A percentile compares a stretch with the other conserved stretches of the same genome.
These are phyloP conservation scores for Colletotrichum sp. DNA, from an alignment of 2,329 filamentous ascomycete genomes.

Conservation along the genomic window DNA sequence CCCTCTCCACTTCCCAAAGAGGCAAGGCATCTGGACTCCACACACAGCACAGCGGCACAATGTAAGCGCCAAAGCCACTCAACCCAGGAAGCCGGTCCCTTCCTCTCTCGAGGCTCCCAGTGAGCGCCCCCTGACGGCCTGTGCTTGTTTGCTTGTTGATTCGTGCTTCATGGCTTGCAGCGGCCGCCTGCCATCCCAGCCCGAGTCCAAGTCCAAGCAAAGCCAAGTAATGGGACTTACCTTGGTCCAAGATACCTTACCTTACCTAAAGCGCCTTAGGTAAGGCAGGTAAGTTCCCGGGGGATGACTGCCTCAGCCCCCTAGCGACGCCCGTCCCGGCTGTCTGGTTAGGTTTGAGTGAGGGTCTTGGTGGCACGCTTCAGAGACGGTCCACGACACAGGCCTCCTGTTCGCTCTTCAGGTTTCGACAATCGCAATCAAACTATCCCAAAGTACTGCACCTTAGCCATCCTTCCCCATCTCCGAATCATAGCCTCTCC, in stretches of 20 bases:
- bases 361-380: neutral
- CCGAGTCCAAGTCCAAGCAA: neutral
- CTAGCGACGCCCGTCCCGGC: neutral
- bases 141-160: neutral
- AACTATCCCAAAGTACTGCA: neutral
- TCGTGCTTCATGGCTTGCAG: neutral
- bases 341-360: constrained; percentile 1
- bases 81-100: constrained; percentile 2
- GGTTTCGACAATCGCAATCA: neutral
- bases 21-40: neutral
- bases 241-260: neutral
- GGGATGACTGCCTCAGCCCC: neutral
- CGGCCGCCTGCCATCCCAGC: constrained; percentile 9
- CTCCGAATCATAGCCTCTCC: neutral
- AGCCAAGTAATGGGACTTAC: neutral
- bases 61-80: constrained; percentile 10
- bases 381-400: neutral
- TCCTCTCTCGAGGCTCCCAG: neutral
- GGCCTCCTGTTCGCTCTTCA: neutral
- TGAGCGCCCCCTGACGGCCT: neutral
- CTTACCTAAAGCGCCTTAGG: neutral
- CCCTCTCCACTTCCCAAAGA: neutral
- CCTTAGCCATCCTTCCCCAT: neutral
- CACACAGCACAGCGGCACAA: neutral
- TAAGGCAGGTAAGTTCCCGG: neutral